Percentiles rank a stretch among this genome's conserved stretches.
phyloP scores from a whole-genome alignment of 2,329 filamentous ascomycete species.

The Tolypocladium pustulatum region DNA sequence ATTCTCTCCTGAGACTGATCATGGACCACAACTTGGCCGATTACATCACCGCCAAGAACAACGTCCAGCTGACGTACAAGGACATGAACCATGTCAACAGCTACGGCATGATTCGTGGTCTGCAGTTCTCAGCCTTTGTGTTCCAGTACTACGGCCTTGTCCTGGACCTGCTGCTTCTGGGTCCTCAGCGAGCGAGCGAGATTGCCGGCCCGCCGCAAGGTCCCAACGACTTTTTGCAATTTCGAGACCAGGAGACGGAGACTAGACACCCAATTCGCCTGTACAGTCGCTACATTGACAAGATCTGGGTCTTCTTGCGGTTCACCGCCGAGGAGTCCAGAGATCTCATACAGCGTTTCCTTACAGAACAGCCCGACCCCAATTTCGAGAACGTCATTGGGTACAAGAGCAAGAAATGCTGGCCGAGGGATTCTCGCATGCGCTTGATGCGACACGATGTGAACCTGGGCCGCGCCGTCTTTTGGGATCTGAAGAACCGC shows the following conservation, averaged over 20 bases:
- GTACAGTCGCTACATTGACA: slow-evolving; percentile 97
- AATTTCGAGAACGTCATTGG: slow-evolving; percentile 99
- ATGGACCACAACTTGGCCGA: slow-evolving; percentile 99
- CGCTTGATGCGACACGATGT: slow-evolving; percentile 97
- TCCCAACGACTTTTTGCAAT: slow-evolving; percentile 96
- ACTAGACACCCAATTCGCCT: slow-evolving; percentile 88
- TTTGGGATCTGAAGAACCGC: slow-evolving; percentile 98
- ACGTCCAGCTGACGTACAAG: slow-evolving; percentile 97
- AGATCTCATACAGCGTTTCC: slow-evolving; percentile 91
- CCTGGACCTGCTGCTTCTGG: slow-evolving; percentile 82
- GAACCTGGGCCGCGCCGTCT: slow-evolving; percentile 91
- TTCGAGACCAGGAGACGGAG: slow-evolving; percentile 86
- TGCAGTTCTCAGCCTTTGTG: slow-evolving; percentile 97
- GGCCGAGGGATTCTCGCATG: slow-evolving; percentile 96
- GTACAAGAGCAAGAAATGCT: slow-evolving; percentile 99
- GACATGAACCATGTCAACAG: slow-evolving; percentile 99
- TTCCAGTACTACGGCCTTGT: slow-evolving; percentile 98
- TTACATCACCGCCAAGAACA: slow-evolving; percentile 99
- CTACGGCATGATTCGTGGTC: slow-evolving; percentile 94
- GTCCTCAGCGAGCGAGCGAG: slow-evolving; percentile 91
- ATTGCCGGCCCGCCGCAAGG: slow-evolving; percentile 89
- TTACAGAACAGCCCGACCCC: slow-evolving; percentile 95
- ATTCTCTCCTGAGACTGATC: slow-evolving; percentile 83
- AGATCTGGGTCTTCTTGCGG: slow-evolving; percentile 94
- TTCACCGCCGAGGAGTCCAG: slow-evolving; percentile 91